Percentiles rank a stretch among this genome's conserved stretches.
Evolutionary conservation across 805 yeast genomes (phyloP).

Genomic region (Spathaspora sp.): DNA sequence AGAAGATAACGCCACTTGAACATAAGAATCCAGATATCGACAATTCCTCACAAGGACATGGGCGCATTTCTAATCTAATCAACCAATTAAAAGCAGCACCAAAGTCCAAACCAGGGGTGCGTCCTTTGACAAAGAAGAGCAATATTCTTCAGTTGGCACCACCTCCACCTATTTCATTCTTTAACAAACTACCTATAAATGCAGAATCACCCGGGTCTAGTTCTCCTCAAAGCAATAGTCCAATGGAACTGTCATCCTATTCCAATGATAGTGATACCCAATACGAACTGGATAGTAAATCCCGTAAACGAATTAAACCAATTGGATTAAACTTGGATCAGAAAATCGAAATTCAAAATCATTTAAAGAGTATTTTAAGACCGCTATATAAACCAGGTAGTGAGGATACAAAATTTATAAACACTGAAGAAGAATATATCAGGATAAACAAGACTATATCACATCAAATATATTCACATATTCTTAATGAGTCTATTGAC

Average conservation of each 20-base stretch:
- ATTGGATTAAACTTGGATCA: conserved; percentile 35
- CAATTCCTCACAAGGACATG: background rate
- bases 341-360: conserved; percentile 53
- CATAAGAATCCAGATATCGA: background rate
- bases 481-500: conserved; percentile 12
- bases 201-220: conserved; percentile 8
- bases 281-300: conserved; percentile 7
- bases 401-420: conserved; percentile 22
- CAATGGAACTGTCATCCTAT: conserved; percentile 6
- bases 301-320: conserved; percentile 2
- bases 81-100: conserved; percentile 16
- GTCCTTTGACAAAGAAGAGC: background rate
- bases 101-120: background rate
- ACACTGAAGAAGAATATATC: conserved; percentile 45
- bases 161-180: background rate
- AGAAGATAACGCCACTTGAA: conserved; percentile 8
- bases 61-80: conserved; percentile 19
- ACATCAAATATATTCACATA: conserved; percentile 47
- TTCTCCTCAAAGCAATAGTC: conserved; percentile 9
- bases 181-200: background rate
- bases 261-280: conserved; percentile 10
- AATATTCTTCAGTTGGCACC: background rate
- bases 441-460: conserved; percentile 61
- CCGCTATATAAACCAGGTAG: conserved; percentile 40
- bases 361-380: conserved; percentile 51